Evolutionary conservation across 805 yeast species (phyloP).

Genomic region (Spathaspora girioi): DNA sequence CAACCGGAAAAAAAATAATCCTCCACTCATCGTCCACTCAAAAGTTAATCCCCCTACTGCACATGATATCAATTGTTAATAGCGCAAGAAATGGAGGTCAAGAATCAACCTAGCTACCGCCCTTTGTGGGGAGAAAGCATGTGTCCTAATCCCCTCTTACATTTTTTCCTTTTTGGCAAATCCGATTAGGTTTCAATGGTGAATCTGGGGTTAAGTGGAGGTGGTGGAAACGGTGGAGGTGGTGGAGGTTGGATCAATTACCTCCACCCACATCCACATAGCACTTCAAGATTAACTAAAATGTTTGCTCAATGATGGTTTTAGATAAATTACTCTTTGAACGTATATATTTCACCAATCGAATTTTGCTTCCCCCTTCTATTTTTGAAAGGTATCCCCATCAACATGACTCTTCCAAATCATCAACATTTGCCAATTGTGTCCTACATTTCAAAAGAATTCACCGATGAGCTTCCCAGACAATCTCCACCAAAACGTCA

Average conservation of each 20-base stretch:
- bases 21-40: background rate
- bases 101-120: too few species aligned
- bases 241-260: background rate
- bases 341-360: background rate
- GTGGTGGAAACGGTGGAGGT: background rate
- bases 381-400: background rate
- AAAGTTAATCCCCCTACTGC: too few species aligned
- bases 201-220: background rate
- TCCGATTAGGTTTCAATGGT: background rate
- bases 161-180: background rate
- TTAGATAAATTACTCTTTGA: background rate
- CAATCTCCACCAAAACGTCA: slow-evolving; percentile 11
- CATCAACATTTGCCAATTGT: slow-evolving; percentile 1
- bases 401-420: slow-evolving; percentile 6
- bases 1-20: background rate
- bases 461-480: slow-evolving; percentile 2
- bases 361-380: background rate
- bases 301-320: too few species aligned
- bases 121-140: too few species aligned
- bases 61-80: too few species aligned
- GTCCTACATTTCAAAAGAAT: background rate
- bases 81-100: too few species aligned
- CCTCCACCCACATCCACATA: background rate
- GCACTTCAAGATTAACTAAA: too few species aligned
- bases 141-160: background rate